Percentiles rank a stretch among this genome's conserved stretches.
Evolutionary conservation across 495 filamentous ascomycete genomes (phyloP).

Genomic region (Jackrogersella minutella): DNA sequence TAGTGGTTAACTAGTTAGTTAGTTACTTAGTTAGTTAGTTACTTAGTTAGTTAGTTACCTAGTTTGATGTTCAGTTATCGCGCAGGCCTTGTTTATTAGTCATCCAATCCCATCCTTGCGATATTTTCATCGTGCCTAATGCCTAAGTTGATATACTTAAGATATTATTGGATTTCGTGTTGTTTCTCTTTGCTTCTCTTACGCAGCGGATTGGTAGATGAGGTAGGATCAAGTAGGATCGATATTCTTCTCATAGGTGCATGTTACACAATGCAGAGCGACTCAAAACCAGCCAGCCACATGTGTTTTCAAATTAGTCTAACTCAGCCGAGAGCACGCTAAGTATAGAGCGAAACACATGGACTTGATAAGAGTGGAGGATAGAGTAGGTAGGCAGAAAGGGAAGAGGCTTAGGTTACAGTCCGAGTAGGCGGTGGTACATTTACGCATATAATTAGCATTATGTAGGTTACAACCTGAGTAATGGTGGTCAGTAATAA

Average conservation of each 20-base stretch:
- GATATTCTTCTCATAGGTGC: slow-evolving; percentile 19
- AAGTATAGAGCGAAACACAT: slow-evolving; percentile 22
- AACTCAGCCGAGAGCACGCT: neutral
- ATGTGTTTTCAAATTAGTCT: slow-evolving; percentile 9
- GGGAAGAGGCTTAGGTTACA: slow-evolving; percentile 6
- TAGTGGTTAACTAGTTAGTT: neutral
- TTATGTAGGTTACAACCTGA: slow-evolving; percentile 24
- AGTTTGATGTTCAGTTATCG: too few relatives aligned
- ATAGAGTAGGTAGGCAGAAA: neutral
- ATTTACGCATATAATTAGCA: slow-evolving; percentile 23
- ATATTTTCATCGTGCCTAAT: neutral
- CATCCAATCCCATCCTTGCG: slow-evolving; percentile 14
- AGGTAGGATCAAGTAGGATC: slow-evolving; percentile 23
- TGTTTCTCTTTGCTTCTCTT: slow-evolving; percentile 23
- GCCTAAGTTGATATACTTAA: neutral
- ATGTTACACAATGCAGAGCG: slow-evolving; percentile 41
- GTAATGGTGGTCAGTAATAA: slow-evolving; percentile 18
- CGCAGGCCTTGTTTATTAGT: slow-evolving; percentile 2
- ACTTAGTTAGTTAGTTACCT: too few relatives aligned
- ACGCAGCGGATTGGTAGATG: slow-evolving; percentile 19
- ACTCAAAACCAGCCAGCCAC: slow-evolving; percentile 33
- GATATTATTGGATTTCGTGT: slow-evolving; percentile 1
- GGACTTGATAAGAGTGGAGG: neutral
- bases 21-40: too few relatives aligned
- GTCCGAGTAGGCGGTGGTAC: slow-evolving; percentile 21